These are phyloP conservation scores for Lobosporangium transversale DNA, from an alignment of 192 early-diverging fungal species.

Conservation along the genomic window DNA sequence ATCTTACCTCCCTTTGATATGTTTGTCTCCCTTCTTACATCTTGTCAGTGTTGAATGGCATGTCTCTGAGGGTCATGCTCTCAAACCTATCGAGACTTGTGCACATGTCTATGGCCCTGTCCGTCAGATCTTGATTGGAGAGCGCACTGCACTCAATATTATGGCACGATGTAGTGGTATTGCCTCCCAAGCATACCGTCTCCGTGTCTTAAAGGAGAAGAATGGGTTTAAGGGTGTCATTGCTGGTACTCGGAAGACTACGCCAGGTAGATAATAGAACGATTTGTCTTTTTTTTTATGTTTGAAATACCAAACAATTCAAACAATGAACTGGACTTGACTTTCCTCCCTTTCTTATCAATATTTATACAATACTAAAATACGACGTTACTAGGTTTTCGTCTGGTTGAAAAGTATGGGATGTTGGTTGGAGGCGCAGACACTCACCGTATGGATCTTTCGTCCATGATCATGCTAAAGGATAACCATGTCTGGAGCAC, in stretches of 20 bases:
- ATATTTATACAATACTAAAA: too few relatives aligned
- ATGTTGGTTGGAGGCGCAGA: constrained; percentile 97
- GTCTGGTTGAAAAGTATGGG: constrained; percentile 97
- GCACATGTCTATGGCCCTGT: constrained; percentile 88
- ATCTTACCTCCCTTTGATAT: too few relatives aligned
- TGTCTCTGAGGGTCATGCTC: constrained; percentile 79
- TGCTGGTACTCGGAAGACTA: constrained; percentile 97
- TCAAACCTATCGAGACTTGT: constrained; percentile 78
- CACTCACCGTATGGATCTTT: constrained; percentile 96
- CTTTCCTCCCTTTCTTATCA: neutral
- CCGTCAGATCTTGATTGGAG: constrained; percentile 88
- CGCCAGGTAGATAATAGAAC: constrained; percentile 70
- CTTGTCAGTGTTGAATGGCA: constrained; percentile 83
- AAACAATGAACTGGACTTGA: neutral
- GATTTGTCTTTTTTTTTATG: neutral
- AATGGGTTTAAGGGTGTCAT: constrained; percentile 85
- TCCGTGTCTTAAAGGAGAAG: constrained; percentile 68
- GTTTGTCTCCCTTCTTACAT: too few relatives aligned
- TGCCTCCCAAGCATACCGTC: constrained; percentile 71
- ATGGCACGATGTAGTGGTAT: constrained; percentile 94
- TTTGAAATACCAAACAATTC: neutral
- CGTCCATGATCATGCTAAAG: constrained; percentile 99
- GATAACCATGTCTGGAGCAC: constrained; percentile 98
- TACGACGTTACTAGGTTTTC: constrained; percentile 85
- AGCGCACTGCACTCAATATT: constrained; percentile 94